Evolutionary conservation across 495 filamentous ascomycete genomes (phyloP), one percentile per base, ranked within the genome.

Genomic region (Penicillium nucicola): DNA sequence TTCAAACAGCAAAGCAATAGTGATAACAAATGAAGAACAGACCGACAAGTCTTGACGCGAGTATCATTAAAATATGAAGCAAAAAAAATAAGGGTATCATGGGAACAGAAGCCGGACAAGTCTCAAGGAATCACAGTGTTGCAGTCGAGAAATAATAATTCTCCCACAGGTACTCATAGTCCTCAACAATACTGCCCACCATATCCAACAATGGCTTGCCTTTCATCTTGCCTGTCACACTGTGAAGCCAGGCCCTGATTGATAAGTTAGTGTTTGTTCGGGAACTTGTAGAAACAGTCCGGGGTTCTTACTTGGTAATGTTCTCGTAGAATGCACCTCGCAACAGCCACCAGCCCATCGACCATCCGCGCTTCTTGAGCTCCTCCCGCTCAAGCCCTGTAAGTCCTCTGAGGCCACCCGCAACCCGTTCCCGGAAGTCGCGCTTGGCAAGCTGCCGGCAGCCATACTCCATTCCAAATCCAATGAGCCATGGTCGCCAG

Each of bases 141-240:
- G 85, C 81, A 10, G 84, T 87, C 10, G 84, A 78, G 67, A 97
- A 97, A 69, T 98, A 92, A 62, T 95, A 97, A 44, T 95, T 88
- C 71, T 97, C 92, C 93, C 93, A 98, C 13, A 98, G 76, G 62
- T 93, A 97, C 64, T 95, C 89, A 59, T 97, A 97, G 62, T 98
- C 95, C 65, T 95, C 92, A 47, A 97, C 60, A 18, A 98, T 80
- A 44, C 85, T 90, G 1, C 81, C 84, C 13, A 97, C 74, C 56
- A 97, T 71, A 57, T 87, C 85, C 43, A 95, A 78, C 62, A 96
- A 71, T 39, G 87, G 85, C 59, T 87, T 87, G 36, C 79, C 78
- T 56, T 84, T 84, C 58, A 97, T 80, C 58, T 82, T 88, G 20
- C 63, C 68, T 3, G 88, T 84, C 15, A 86, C 37, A 23, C 73